Percentiles rank a stretch among this genome's conserved stretches.
phyloP scores from a whole-genome alignment of 208 protist genomes.

The Crithidia sp. region DNA sequence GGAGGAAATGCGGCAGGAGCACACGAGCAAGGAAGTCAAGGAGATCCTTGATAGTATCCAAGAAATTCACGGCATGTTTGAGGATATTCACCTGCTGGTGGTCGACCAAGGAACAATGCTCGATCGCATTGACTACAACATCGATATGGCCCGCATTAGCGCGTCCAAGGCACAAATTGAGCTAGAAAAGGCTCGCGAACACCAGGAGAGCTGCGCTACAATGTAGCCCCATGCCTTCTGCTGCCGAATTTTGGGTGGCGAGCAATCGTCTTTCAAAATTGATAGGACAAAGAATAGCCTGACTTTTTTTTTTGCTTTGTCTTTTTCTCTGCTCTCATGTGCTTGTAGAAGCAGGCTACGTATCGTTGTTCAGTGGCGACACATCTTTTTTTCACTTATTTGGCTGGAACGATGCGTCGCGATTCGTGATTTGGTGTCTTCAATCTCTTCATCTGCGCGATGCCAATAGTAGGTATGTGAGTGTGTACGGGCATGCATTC shows the following conservation, averaged over 20 bases:
- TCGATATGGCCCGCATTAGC: slow-evolving; percentile 64
- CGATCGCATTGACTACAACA: slow-evolving; percentile 93
- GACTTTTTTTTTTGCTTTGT: slow-evolving; percentile 14
- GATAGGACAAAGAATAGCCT: neutral
- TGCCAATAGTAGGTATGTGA: too few relatives aligned
- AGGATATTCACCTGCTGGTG: slow-evolving; percentile 74
- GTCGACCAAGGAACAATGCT: slow-evolving; percentile 91
- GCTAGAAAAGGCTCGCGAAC: slow-evolving; percentile 83
- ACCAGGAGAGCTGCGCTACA: slow-evolving; percentile 57
- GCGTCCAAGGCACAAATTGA: slow-evolving; percentile 65
- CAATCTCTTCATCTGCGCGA: too few relatives aligned
- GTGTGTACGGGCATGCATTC: too few relatives aligned
- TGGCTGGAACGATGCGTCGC: too few relatives aligned
- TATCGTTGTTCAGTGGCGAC: too few relatives aligned
- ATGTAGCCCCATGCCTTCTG: slow-evolving; percentile 40
- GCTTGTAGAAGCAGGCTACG: too few relatives aligned
- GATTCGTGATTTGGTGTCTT: too few relatives aligned
- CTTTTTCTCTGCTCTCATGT: neutral
- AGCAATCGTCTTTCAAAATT: too few relatives aligned
- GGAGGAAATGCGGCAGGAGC: slow-evolving; percentile 62
- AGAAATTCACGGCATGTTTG: slow-evolving; percentile 88
- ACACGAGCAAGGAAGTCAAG: slow-evolving; percentile 76
- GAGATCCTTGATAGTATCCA: slow-evolving; percentile 83
- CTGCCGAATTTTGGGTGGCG: too few relatives aligned
- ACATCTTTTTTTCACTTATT: too few relatives aligned